Base-by-base conservation (phyloP, 2,329 filamentous ascomycete species). In the Penicillium crustosum region DNA sequence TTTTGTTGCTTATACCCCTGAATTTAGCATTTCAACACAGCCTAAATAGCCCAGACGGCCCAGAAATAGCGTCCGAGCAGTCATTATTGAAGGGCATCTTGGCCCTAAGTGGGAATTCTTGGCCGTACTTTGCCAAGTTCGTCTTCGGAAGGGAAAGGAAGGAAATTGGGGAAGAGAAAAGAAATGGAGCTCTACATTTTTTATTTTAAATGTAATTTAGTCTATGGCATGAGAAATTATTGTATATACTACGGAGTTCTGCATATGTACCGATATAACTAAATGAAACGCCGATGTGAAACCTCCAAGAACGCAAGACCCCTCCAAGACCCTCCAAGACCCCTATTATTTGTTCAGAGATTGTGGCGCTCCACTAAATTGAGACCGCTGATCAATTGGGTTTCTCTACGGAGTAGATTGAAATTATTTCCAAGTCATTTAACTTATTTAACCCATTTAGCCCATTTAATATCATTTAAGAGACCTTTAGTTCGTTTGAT, bases 271-370 rank as follows among this genome's bases (percentile, higher is more conserved):
- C 31, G 31, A 33, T 33, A 33, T 10, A 17, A 19, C 4, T 19
- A 38, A 36, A 36, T 48, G 45, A 48, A 48, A 47, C 44, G 27
- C 31, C n/a, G 13, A 47, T 33, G 21, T 48, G 45, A 48, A 48
- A 48, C 45, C 21, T 25, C 45, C 45, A 29, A 50, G 35, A 17
- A 25, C 41, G 17, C 41, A 23, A 43, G 8, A 17, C 17, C 41
- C 15, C 9, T 15, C 36, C 17, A 33, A 23, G 36, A 51, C 38
- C 38, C 19, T 27, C 49, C 19, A 43, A 23, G 38, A 33, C 39
- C 39, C 49, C 39, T 53, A 35, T 53, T 45, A 47, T 53, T 53
- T 53, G 50, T 53, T 25, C 50, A 53, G 21, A 15, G 21, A 53
- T 23, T n/a, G 3, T 10, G 5, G 4, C 27, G 36, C 41, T 27